phyloP scores from a whole-genome alignment of 2,329 filamentous ascomycete genomes.

The Microcyclospora tardicrescens region DNA sequence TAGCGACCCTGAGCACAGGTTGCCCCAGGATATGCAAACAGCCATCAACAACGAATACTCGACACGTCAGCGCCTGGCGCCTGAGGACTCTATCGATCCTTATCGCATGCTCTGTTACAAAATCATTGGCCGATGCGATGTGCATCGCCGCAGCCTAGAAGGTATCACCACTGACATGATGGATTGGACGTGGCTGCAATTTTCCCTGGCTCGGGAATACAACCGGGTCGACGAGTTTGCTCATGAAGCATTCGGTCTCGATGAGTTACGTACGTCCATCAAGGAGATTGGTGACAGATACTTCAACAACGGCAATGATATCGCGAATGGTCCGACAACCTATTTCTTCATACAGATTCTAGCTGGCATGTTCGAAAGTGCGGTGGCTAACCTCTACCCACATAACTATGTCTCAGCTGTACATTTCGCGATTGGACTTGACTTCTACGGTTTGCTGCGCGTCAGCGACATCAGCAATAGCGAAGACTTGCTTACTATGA shows the following conservation, averaged over 20 bases:
- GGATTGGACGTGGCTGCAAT: slow-evolving; percentile 56
- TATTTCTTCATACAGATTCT: slow-evolving; percentile 89
- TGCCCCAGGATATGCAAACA: slow-evolving; percentile 68
- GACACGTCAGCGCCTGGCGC: slow-evolving; percentile 69
- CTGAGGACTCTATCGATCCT: slow-evolving; percentile 78
- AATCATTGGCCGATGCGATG: slow-evolving; percentile 69
- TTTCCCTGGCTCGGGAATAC: slow-evolving; percentile 48
- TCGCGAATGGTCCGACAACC: slow-evolving; percentile 68
- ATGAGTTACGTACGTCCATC: slow-evolving; percentile 65
- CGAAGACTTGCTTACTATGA: slow-evolving; percentile 55
- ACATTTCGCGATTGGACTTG: slow-evolving; percentile 82
- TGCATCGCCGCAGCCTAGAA: slow-evolving; percentile 44
- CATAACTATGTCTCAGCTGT: slow-evolving; percentile 89
- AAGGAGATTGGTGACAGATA: slow-evolving; percentile 81
- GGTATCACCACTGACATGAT: slow-evolving; percentile 47
- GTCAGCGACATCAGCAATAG: slow-evolving; percentile 68
- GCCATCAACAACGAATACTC: slow-evolving; percentile 84
- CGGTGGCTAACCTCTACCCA: slow-evolving; percentile 77
- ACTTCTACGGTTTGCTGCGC: slow-evolving; percentile 78
- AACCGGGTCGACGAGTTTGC: slow-evolving; percentile 48
- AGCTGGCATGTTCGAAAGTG: slow-evolving; percentile 87
- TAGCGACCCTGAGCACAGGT: slow-evolving; percentile 58
- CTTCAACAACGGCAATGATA: slow-evolving; percentile 74
- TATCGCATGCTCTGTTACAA: slow-evolving; percentile 98
- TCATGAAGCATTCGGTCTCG: slow-evolving; percentile 49